Base-by-base conservation (phyloP, 2,329 filamentous ascomycete genomes). In the Colletotrichum brevisporum region DNA sequence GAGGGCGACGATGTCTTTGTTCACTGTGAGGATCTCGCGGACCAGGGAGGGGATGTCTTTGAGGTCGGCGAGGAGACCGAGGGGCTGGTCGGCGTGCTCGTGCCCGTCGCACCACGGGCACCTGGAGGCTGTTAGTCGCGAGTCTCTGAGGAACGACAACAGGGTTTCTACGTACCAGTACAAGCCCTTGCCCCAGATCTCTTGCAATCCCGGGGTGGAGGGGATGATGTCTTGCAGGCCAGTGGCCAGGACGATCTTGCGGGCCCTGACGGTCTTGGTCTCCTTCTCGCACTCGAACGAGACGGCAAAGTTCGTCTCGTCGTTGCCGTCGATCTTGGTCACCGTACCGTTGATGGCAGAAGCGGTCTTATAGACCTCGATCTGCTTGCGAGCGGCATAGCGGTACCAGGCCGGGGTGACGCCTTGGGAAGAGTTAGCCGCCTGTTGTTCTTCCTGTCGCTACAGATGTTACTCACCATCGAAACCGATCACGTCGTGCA, bases 41-140 rank as follows among this genome's bases (percentile, higher is more conserved):
- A 87, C 83, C 6, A 82, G 76, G 3, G 78, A 77, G 0, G 86
- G 77, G 0, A 86, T 78, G 1, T 79, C 73, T n/a, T 41, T 55
- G 0, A 90, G 75, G 1, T 79, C 71, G 1, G 81, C 84, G 0
- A 91, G 75, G 41, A 91, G 80, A 1, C 88, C 88, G 1, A 91
- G 81, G 0, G 83, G 67, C 70, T 90, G 88, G 73, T 90, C 87
- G 0, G 84, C 85, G 75, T 90, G 88, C 77, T 91, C 89, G 71
- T 86, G 82, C 13, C 89, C 89, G 73, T 91, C 89, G 71, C 89
- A 91, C 89, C 89, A 91, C 0, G 88, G 88, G 63, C 89, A 91
- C 63, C 57, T 56, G 13, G n/a, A 43, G 15, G 36, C 13, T 24
- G 18, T 56, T 45, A 54, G 52, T 52, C 26, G 4, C 10, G 36